phyloP scores from a whole-genome alignment of 495 filamentous ascomycete genomes.

The Opeltia flavorubescens region DNA sequence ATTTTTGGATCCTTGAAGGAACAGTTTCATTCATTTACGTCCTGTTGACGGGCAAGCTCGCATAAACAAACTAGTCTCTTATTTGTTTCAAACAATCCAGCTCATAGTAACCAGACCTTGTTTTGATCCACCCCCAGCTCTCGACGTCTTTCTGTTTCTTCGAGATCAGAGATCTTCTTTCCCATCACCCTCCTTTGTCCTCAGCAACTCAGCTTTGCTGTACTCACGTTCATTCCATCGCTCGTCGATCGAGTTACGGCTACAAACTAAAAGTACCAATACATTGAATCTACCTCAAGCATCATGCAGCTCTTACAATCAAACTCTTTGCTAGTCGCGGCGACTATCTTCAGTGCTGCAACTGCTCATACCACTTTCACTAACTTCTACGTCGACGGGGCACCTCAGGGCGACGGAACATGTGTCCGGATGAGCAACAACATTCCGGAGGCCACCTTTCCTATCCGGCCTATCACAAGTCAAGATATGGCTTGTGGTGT shows the following conservation, averaged over 20 bases:
- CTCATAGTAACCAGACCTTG: background rate
- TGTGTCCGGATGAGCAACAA: conserved; percentile 53
- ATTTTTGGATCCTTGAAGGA: conserved; percentile 1
- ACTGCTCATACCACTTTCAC: conserved; percentile 54
- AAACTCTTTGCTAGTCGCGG: conserved; percentile 7
- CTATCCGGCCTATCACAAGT: conserved; percentile 30
- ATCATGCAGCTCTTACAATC: conserved; percentile 6
- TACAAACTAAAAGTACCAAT: background rate
- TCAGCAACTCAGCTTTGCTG: background rate
- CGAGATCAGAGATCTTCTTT: background rate
- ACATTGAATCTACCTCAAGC: background rate
- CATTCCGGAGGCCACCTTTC: conserved; percentile 31
- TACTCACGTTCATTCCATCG: background rate
- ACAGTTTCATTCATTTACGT: background rate
- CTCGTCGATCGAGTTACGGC: conserved; percentile 10
- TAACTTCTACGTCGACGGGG: conserved; percentile 48
- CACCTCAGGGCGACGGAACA: conserved; percentile 50
- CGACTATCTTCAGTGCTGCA: conserved; percentile 9
- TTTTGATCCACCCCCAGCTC: background rate
- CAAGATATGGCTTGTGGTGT: conserved; percentile 61
- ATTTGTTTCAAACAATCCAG: background rate
- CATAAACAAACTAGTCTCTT: background rate
- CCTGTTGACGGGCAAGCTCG: background rate
- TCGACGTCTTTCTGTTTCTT: background rate
- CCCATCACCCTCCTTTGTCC: background rate